Percentiles rank a stretch among this genome's conserved stretches.
Conservation (phyloP, 2,329 filamentous ascomycete genomes). For the Penicillium sp. region DNA sequence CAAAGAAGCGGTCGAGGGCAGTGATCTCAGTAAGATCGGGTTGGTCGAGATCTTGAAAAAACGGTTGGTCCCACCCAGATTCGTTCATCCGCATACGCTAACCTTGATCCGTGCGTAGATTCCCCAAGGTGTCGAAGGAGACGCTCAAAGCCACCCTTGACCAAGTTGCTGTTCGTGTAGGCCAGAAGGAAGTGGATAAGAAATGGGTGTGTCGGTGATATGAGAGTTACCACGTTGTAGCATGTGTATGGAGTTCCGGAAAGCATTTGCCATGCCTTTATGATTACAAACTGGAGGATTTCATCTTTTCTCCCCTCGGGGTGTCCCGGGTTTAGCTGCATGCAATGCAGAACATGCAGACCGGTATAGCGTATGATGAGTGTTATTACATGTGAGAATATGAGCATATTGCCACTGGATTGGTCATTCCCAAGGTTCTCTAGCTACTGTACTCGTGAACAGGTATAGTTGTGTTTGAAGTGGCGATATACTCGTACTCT, state of each 20-base stretch:
- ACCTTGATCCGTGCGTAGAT: constrained; percentile 44
- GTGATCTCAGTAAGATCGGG: constrained; percentile 72
- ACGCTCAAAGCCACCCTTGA: constrained; percentile 72
- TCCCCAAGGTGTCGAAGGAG: constrained; percentile 69
- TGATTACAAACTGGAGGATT: neutral
- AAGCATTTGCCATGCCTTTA: constrained; percentile 5
- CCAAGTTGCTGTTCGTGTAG: constrained; percentile 64
- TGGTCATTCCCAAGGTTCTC: neutral
- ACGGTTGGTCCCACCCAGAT: constrained; percentile 46
- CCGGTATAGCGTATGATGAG: neutral
- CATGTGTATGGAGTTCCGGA: constrained; percentile 4
- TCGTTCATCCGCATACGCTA: constrained; percentile 1
- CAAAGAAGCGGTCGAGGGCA: constrained; percentile 69
- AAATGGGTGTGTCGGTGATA: constrained; percentile 58
- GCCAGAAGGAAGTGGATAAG: constrained; percentile 64
- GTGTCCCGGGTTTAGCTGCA: constrained; percentile 10
- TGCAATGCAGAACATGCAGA: neutral
- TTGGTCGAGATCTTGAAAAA: constrained; percentile 75
- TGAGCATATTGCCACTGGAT: constrained; percentile 2
- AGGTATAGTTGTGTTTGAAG: too few species aligned
- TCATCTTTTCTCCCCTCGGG: neutral
- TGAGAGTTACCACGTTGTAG: neutral
- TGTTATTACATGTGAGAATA: neutral
- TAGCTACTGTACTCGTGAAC: neutral
- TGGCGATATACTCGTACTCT: too few species aligned